Percentiles rank a stretch among this genome's conserved stretches.
These are phyloP conservation scores for Cicer pinnatifidum DNA, from an alignment of 306 rosid genomes.

Conservation along the genomic window DNA sequence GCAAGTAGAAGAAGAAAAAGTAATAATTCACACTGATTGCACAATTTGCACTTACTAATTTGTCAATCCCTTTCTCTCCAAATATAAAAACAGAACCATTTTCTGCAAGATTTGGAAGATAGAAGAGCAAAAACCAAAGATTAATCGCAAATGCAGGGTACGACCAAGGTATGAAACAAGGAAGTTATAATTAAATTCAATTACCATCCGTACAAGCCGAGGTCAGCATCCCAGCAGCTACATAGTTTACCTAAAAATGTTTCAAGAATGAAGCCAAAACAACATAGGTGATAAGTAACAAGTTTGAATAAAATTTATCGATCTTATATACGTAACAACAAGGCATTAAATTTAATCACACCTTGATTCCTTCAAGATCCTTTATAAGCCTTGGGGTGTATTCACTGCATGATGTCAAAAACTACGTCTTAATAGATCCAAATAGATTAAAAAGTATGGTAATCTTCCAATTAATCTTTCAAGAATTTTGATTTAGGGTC, in stretches of 20 bases:
- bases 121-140: conserved; percentile 6
- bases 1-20: neutral
- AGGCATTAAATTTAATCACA: conserved; percentile 47
- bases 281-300: conserved; percentile 10
- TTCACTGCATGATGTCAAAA: conserved; percentile 64
- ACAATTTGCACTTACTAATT: conserved; percentile 60
- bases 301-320: conserved; percentile 36
- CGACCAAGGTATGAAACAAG: conserved; percentile 11
- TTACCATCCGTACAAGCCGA: conserved; percentile 91
- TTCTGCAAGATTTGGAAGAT: conserved; percentile 63
- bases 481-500: neutral
- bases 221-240: conserved; percentile 86
- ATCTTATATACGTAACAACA: conserved; percentile 42
- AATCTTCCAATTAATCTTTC: neutral
- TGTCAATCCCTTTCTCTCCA: conserved; percentile 72
- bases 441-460: conserved; percentile 25
- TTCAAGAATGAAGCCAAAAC: conserved; percentile 38
- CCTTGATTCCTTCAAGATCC: conserved; percentile 92
- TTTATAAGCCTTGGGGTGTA: conserved; percentile 90
- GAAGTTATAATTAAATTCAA: conserved; percentile 26
- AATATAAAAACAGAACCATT: conserved; percentile 77
- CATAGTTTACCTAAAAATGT: conserved; percentile 62
- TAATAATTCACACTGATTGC: conserved; percentile 26
- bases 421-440: conserved; percentile 24
- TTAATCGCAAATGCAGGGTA: conserved; percentile 30